Evolutionary conservation across 345 rosid genomes (phyloP), one percentile per base, ranked within the genome.

Genomic region (Tarenaya hassleriana): DNA sequence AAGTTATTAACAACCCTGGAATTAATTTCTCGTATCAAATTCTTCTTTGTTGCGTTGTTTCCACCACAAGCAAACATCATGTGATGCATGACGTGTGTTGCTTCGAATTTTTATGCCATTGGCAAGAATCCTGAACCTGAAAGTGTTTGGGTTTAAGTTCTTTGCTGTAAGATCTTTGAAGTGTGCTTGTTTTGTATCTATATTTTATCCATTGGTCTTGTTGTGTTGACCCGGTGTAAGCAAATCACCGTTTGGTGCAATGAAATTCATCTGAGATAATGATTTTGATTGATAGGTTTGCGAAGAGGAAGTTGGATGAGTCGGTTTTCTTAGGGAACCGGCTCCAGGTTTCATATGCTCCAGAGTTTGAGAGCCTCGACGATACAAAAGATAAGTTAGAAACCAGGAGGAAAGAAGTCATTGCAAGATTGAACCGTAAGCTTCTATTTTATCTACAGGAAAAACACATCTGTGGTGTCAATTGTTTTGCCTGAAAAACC

Each of bases 301-400:
- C 97, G 0, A 92, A 88, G 69, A 77, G 83, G 71, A 92, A 83
- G 57, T 56, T 92, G 77, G 98, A 92, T 42, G 94, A 81, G 70
- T 79, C 63, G 60, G 76, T 60, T 18, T 92, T 88, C 71, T 63
- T 85, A 49, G 94, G 95, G 56, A 81, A 85, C 48, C 69, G 66
- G 40, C 68, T 92, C 51, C 80, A 81, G 56, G 79, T 92, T 47
- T 72, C 81, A 0, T 85, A 85, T 78, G 96, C 95, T 62, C 75
- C 94, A 18, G 78, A 83, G 6, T 92, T 78, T 49, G 97, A 92
- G 69, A 79, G 70, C 52, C 57, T 83, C 3, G 38, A 50, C 31
- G 98, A 88, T 67, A 81, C 97, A 8, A 75, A 65, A 68, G 84
- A 79, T 34, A 91, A 84, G 83, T 58, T 91, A 69, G 96, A 91